Percentiles rank a stretch among this genome's conserved stretches.
These are phyloP conservation scores for Rhododendron molle DNA, from an alignment of 148 eudicot species.

Conservation along the genomic window DNA sequence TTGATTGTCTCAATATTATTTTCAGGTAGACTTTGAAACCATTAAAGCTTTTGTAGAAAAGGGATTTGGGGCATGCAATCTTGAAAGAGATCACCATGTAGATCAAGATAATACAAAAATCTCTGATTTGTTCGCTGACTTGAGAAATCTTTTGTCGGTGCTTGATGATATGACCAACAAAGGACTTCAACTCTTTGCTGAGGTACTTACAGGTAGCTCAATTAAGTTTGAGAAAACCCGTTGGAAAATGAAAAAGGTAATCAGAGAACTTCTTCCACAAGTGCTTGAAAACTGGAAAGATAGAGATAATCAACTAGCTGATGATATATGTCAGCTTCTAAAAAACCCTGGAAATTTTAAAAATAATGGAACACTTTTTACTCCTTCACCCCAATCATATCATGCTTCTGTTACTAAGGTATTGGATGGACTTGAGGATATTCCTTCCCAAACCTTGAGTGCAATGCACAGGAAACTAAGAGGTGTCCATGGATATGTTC, in stretches of 20 bases:
- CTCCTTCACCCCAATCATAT: constrained; percentile 32
- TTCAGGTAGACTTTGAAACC: constrained; percentile 56
- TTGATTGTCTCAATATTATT: constrained; percentile 5
- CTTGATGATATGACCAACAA: constrained; percentile 61
- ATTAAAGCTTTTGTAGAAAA: constrained; percentile 42
- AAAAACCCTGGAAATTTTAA: constrained; percentile 43
- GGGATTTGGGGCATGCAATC: constrained; percentile 35
- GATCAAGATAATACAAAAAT: constrained; percentile 16
- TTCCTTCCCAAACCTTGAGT: constrained; percentile 36
- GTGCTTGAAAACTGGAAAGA: constrained; percentile 14
- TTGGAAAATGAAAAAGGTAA: constrained; percentile 50
- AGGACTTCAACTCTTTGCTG: constrained; percentile 51
- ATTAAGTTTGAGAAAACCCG: constrained; percentile 48
- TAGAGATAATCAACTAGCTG: constrained; percentile 14
- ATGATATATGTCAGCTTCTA: constrained; percentile 31
- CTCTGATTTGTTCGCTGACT: constrained; percentile 14
- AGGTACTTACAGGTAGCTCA: constrained; percentile 44
- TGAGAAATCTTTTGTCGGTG: constrained; percentile 28
- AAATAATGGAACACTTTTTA: constrained; percentile 12
- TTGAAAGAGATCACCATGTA: constrained; percentile 7
- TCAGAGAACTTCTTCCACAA: constrained; percentile 36
- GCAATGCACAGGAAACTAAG: constrained; percentile 69
- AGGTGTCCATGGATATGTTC: constrained; percentile 40
- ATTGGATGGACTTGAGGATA: constrained; percentile 40
- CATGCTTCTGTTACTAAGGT: constrained; percentile 39